Conservation (phyloP, 371 early-diverging fungal genomes). For the Apophysomyces ossiformis region DNA sequence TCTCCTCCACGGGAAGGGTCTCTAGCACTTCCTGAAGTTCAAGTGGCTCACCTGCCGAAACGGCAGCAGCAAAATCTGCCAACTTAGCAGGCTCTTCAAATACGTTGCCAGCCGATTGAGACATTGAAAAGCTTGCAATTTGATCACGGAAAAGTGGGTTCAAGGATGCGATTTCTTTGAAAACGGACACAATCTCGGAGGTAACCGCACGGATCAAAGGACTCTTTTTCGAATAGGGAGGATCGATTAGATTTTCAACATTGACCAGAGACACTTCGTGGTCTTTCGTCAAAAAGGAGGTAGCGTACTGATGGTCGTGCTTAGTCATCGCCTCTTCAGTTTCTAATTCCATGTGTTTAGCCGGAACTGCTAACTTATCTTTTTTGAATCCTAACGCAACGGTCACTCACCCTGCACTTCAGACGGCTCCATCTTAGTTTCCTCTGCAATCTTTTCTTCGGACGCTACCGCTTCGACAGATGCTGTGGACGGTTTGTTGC, state of each 20-base stretch:
- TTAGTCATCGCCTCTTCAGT: slow-evolving; percentile 27
- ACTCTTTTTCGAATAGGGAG: slow-evolving; percentile 84
- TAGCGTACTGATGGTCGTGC: slow-evolving; percentile 43
- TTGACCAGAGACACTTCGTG: slow-evolving; percentile 82
- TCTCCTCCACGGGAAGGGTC: slow-evolving; percentile 84
- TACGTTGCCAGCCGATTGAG: slow-evolving; percentile 93
- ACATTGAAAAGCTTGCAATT: slow-evolving; percentile 94
- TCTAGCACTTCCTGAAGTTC: slow-evolving; percentile 94
- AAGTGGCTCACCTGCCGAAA: slow-evolving; percentile 87
- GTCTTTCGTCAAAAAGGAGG: slow-evolving; percentile 67
- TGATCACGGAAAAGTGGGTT: slow-evolving; percentile 97
- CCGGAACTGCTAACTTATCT: neutral
- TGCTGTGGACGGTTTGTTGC: slow-evolving; percentile 13
- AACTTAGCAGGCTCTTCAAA: slow-evolving; percentile 93
- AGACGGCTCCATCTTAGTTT: slow-evolving; percentile 24
- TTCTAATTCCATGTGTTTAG: slow-evolving; percentile 14
- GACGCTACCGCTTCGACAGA: slow-evolving; percentile 14
- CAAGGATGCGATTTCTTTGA: slow-evolving; percentile 92
- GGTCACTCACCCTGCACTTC: slow-evolving; percentile 21
- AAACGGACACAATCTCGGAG: slow-evolving; percentile 94
- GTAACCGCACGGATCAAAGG: slow-evolving; percentile 90
- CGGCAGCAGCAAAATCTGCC: slow-evolving; percentile 97
- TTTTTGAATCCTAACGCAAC: too few relatives aligned
- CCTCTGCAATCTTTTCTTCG: slow-evolving; percentile 21
- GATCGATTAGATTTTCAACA: slow-evolving; percentile 86